A percentile compares a stretch with the other conserved stretches of the same genome.
Conservation (phyloP, 2,329 filamentous ascomycete genomes). For the Thelonectria rubi region DNA sequence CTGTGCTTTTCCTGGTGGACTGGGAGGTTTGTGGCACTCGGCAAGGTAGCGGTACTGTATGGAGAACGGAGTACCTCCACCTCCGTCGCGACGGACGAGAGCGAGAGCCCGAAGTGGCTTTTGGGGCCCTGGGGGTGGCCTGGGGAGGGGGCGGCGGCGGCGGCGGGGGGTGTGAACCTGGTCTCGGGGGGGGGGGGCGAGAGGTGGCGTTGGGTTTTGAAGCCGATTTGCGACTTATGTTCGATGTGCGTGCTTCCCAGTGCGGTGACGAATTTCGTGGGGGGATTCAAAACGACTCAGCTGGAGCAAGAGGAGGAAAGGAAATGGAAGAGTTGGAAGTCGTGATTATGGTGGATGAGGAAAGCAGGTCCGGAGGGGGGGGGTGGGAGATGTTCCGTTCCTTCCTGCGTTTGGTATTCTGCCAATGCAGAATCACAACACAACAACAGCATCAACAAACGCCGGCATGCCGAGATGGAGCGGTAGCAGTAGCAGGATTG, state of each 20-base stretch:
- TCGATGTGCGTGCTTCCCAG: background rate
- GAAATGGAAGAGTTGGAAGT: background rate
- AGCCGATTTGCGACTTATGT: constrained; percentile 13
- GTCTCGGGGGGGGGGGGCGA: constrained; percentile 30
- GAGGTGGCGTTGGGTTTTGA: constrained; percentile 38
- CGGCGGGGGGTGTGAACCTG: constrained; percentile 35
- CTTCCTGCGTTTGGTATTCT: background rate
- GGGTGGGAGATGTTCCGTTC: too few relatives aligned
- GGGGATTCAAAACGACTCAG: constrained; percentile 17
- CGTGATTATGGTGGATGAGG: too few relatives aligned
- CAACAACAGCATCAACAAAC: background rate
- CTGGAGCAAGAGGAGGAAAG: background rate
- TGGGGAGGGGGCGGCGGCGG: constrained; percentile 20
- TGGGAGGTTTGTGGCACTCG: background rate
- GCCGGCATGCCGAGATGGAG: constrained; percentile 1
- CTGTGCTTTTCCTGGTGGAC: too few relatives aligned
- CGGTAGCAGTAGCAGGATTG: background rate
- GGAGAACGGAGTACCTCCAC: constrained; percentile 21
- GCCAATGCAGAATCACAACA: background rate
- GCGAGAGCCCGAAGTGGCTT: constrained; percentile 24
- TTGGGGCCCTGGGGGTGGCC: constrained; percentile 22
- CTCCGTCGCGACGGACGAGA: constrained; percentile 20
- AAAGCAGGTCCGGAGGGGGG: too few relatives aligned
- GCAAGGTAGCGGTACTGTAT: constrained; percentile 30
- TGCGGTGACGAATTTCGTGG: constrained; percentile 45